phyloP scores from a whole-genome alignment of 179 eudicot genomes.

The Beta corolliflora region DNA sequence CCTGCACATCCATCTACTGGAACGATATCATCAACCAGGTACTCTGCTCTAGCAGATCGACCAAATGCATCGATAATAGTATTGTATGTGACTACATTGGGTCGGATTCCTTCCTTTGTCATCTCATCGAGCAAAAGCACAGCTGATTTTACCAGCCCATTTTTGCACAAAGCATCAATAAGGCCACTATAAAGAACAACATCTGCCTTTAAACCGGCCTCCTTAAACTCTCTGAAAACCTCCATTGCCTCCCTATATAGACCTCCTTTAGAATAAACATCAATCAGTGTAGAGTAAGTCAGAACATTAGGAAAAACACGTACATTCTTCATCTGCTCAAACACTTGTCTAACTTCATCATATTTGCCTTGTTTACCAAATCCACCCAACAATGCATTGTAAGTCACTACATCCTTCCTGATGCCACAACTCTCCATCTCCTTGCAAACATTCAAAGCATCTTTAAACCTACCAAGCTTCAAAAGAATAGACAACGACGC shows the following conservation, averaged over 20 bases:
- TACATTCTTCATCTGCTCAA: conserved; percentile 64
- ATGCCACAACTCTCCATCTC: conserved; percentile 91
- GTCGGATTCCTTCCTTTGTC: conserved; percentile 86
- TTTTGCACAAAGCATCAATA: conserved; percentile 90
- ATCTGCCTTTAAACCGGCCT: conserved; percentile 82
- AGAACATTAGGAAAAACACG: conserved; percentile 66
- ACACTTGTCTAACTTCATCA: conserved; percentile 65
- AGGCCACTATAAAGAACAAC: conserved; percentile 94
- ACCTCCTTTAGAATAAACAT: conserved; percentile 81
- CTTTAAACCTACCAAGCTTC: conserved; percentile 84
- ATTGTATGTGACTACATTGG: conserved; percentile 94
- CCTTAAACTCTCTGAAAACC: conserved; percentile 74
- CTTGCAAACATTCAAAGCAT: conserved; percentile 64
- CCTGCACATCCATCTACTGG: conserved; percentile 29
- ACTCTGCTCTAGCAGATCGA: conserved; percentile 50
- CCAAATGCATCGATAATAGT: conserved; percentile 97
- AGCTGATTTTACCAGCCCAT: conserved; percentile 84
- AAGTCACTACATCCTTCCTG: conserved; percentile 89
- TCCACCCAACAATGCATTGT: conserved; percentile 90
- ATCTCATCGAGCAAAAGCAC: conserved; percentile 82
- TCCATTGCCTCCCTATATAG: conserved; percentile 74
- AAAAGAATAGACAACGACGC: conserved; percentile 76
- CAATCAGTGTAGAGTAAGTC: conserved; percentile 84
- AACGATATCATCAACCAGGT: conserved; percentile 23
- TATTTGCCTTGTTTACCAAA: conserved; percentile 95